Percentiles rank a stretch among this genome's conserved stretches.
phyloP scores from a whole-genome alignment of 495 filamentous ascomycete species.

The Lophium mytilinum region DNA sequence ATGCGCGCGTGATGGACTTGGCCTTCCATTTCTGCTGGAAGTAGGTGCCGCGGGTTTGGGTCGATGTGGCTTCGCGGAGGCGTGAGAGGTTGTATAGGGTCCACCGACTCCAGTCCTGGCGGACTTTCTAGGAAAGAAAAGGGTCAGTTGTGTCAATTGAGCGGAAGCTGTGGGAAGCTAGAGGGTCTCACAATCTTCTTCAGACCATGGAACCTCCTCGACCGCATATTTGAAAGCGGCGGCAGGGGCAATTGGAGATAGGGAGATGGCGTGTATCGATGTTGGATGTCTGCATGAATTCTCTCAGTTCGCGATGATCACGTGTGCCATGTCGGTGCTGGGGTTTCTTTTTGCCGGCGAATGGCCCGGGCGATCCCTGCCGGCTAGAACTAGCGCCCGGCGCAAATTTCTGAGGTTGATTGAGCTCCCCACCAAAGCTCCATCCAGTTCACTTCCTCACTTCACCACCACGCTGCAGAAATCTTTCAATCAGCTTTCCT shows the following conservation, averaged over 20 bases:
- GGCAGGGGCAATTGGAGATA: neutral
- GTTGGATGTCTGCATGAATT: too few species aligned
- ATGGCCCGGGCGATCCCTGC: too few species aligned
- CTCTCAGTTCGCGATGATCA: too few species aligned
- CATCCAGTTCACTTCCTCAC: too few species aligned
- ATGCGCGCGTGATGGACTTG: constrained; percentile 72
- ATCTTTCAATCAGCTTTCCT: too few species aligned
- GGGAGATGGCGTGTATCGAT: too few species aligned
- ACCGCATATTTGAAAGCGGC: constrained; percentile 34
- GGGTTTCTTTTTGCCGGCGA: too few species aligned
- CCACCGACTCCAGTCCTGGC: constrained; percentile 96
- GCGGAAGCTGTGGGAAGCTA: neutral
- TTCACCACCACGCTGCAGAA: too few species aligned
- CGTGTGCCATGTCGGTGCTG: too few species aligned
- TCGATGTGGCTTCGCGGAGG: constrained; percentile 29
- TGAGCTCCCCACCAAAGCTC: too few species aligned
- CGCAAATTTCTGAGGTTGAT: too few species aligned
- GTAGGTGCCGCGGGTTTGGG: constrained; percentile 48
- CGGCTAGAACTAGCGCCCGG: too few species aligned
- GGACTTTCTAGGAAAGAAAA: constrained; percentile 58
- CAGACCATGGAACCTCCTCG: constrained; percentile 53
- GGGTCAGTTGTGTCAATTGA: constrained; percentile 19
- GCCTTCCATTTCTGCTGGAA: constrained; percentile 98
- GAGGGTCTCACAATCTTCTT: constrained; percentile 48
- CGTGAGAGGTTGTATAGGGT: constrained; percentile 81